Evolutionary conservation across 805 yeast species (phyloP).

Genomic region (Candida hispaniensis): DNA sequence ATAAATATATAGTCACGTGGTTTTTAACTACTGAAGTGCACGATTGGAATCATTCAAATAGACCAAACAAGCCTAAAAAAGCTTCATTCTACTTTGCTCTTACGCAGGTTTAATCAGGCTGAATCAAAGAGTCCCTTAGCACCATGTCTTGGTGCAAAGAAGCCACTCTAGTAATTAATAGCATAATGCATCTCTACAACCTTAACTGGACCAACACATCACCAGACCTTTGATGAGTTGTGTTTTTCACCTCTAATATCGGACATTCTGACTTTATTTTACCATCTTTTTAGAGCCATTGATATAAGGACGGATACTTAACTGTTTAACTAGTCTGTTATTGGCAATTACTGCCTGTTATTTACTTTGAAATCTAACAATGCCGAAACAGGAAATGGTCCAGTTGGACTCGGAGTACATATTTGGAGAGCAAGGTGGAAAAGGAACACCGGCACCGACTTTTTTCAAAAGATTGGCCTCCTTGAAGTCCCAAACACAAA

Average conservation of each 20-base stretch:
- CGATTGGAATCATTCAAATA: too few species aligned
- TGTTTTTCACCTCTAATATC: background rate
- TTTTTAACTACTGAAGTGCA: too few species aligned
- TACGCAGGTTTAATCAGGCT: too few species aligned
- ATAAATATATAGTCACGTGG: too few species aligned
- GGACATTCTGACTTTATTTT: background rate
- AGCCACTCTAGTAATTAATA: too few species aligned
- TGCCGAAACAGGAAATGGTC: slow-evolving; percentile 32
- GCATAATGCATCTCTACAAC: too few species aligned
- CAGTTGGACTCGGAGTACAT: slow-evolving; percentile 41
- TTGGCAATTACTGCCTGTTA: background rate
- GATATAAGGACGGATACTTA: background rate
- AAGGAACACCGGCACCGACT: slow-evolving; percentile 47
- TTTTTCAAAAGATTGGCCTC: slow-evolving; percentile 35
- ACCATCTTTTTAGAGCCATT: background rate
- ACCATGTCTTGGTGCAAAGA: too few species aligned
- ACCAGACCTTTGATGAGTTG: background rate
- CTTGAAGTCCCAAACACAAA: slow-evolving; percentile 18
- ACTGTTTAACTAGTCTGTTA: background rate
- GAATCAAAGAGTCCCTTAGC: too few species aligned
- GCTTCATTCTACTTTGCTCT: too few species aligned
- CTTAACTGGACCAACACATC: background rate
- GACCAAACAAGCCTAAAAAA: too few species aligned
- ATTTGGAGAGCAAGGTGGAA: slow-evolving; percentile 60
- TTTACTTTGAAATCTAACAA: background rate